Evolutionary conservation across 106 monocot genomes (phyloP).

Genomic region (Dendrobium officinale): DNA sequence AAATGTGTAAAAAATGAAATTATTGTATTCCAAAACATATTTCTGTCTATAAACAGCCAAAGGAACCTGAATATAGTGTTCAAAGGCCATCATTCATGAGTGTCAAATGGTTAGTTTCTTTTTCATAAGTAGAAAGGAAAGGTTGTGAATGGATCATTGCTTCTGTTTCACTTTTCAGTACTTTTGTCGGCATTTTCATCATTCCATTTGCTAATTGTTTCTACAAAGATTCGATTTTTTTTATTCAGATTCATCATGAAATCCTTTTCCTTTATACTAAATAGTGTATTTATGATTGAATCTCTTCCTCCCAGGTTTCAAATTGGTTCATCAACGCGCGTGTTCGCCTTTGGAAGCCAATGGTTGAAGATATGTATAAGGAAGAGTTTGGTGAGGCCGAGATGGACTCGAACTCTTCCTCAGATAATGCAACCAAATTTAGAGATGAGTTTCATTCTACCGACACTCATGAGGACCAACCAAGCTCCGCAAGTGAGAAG

Average conservation of each 20-base stretch:
- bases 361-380: slow-evolving; percentile 98
- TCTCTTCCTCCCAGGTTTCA: slow-evolving; percentile 45
- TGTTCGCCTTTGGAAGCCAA: slow-evolving; percentile 95
- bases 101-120: too few species aligned
- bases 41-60: too few species aligned
- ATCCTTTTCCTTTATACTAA: neutral
- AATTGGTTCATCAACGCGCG: slow-evolving; percentile 99
- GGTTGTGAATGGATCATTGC: too few species aligned
- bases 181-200: too few species aligned
- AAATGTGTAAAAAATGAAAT: too few species aligned
- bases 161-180: too few species aligned
- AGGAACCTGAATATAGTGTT: too few species aligned
- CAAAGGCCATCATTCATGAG: too few species aligned
- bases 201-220: neutral
- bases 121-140: too few species aligned
- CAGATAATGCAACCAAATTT: slow-evolving; percentile 41
- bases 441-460: slow-evolving; percentile 31
- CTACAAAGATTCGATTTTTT: neutral
- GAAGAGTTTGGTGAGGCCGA: slow-evolving; percentile 78
- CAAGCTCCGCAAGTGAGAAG: slow-evolving; percentile 28
- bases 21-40: too few species aligned
- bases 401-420: slow-evolving; percentile 70
- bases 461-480: slow-evolving; percentile 42
- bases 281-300: neutral
- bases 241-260: neutral